phyloP scores from a whole-genome alignment of 495 filamentous ascomycete genomes.

The Neurospora sp. region DNA sequence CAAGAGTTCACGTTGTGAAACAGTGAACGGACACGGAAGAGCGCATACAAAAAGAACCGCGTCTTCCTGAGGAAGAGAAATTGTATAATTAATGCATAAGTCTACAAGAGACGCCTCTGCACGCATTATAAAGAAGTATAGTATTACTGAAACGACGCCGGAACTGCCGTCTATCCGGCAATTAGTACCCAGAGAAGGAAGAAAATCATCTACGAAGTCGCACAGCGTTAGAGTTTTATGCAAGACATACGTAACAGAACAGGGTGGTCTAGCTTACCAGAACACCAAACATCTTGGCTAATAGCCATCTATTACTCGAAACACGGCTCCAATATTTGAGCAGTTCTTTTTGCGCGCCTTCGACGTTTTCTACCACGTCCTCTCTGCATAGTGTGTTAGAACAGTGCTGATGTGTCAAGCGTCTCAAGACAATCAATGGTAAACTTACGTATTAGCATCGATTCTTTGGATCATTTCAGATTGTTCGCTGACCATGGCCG shows the following conservation, averaged over 20 bases:
- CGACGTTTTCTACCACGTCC: constrained; percentile 81
- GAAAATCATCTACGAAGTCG: constrained; percentile 17
- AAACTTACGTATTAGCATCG: constrained; percentile 69
- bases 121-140: constrained; percentile 8
- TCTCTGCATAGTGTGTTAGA: constrained; percentile 49
- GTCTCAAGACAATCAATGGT: neutral
- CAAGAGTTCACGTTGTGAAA: neutral
- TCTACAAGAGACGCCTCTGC: constrained; percentile 17
- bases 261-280: constrained; percentile 39
- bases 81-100: constrained; percentile 5
- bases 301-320: constrained; percentile 87
- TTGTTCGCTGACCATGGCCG: constrained; percentile 94
- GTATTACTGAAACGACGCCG: neutral
- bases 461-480: constrained; percentile 89
- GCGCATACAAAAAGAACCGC: neutral
- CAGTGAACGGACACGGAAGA: neutral
- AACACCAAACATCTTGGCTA: constrained; percentile 98
- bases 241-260: neutral
- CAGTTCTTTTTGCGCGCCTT: constrained; percentile 86
- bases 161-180: constrained; percentile 19
- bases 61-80: neutral
- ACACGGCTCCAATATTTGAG: constrained; percentile 96
- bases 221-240: neutral
- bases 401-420: neutral
- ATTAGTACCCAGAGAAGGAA: constrained; percentile 31